phyloP scores from a whole-genome alignment of 2,329 filamentous ascomycete genomes.

The Lachnellula hyalina region DNA sequence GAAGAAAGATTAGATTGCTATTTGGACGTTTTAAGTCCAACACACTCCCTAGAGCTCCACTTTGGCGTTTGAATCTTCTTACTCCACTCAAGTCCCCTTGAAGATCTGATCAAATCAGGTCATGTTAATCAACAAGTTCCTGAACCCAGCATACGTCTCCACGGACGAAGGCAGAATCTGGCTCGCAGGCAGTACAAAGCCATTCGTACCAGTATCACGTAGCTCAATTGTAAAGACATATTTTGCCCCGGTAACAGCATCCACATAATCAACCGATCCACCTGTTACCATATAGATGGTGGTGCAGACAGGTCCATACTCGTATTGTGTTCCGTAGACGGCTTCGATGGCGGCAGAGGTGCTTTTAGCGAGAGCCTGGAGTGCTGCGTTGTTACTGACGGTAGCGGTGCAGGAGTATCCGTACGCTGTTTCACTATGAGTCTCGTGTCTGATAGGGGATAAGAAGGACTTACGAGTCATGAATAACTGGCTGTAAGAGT shows the following conservation, averaged over 20 bases:
- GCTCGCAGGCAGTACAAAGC: slow-evolving; percentile 43
- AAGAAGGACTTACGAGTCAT: slow-evolving; percentile 36
- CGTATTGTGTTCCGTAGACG: slow-evolving; percentile 42
- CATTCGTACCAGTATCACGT: slow-evolving; percentile 42
- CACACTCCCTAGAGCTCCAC: too few relatives aligned
- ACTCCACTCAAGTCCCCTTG: neutral
- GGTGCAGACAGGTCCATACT: slow-evolving; percentile 46
- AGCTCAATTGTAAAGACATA: slow-evolving; percentile 42
- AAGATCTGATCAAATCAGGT: neutral
- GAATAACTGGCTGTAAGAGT: slow-evolving; percentile 58
- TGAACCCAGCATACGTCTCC: slow-evolving; percentile 41
- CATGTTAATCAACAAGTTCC: slow-evolving; percentile 21
- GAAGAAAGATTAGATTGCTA: too few relatives aligned
- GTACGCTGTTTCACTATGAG: slow-evolving; percentile 36
- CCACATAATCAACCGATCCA: slow-evolving; percentile 39
- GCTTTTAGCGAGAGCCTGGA: slow-evolving; percentile 44
- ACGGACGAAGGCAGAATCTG: slow-evolving; percentile 43
- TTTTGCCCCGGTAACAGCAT: slow-evolving; percentile 33
- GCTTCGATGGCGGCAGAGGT: slow-evolving; percentile 49
- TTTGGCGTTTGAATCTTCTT: neutral
- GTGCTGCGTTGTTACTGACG: slow-evolving; percentile 42
- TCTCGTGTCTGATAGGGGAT: neutral
- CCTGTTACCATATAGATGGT: slow-evolving; percentile 56
- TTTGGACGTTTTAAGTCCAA: too few relatives aligned
- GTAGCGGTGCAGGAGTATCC: slow-evolving; percentile 51